Evolutionary conservation across 345 rosid species (phyloP).

Genomic region (Odontarrhena argentea): DNA sequence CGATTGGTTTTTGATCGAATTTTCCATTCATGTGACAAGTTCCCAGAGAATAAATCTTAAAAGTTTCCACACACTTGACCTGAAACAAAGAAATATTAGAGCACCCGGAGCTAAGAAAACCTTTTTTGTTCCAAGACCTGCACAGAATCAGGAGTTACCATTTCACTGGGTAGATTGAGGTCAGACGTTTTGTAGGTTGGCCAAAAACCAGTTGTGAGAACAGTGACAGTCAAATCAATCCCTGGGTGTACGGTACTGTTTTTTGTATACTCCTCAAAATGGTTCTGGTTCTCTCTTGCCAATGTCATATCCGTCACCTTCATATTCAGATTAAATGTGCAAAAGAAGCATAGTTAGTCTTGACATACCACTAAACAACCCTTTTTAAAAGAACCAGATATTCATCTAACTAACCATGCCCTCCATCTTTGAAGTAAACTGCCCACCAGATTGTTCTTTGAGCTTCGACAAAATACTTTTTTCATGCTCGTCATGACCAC

Average conservation of each 20-base stretch:
- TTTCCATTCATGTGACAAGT: constrained; percentile 52
- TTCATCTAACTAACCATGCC: constrained; percentile 48
- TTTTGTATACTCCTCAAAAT: constrained; percentile 53
- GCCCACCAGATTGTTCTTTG: constrained; percentile 54
- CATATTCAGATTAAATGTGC: background rate
- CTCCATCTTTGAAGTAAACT: constrained; percentile 72
- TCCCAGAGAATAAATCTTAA: constrained; percentile 55
- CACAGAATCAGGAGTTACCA: constrained; percentile 41
- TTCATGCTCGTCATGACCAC: constrained; percentile 57
- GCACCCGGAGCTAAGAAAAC: background rate
- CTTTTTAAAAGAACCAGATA: background rate
- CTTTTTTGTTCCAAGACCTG: background rate
- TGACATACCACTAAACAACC: background rate
- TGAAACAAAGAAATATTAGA: background rate
- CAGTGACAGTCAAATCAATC: constrained; percentile 69
- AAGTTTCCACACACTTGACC: constrained; percentile 55
- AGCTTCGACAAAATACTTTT: constrained; percentile 62
- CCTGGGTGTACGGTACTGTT: constrained; percentile 48
- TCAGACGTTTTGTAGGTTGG: constrained; percentile 76
- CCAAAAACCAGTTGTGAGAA: constrained; percentile 83
- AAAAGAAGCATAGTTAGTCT: background rate
- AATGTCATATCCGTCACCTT: constrained; percentile 66
- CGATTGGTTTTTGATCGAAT: constrained; percentile 52
- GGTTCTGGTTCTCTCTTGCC: constrained; percentile 63
- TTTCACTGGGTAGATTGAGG: constrained; percentile 72